Base-by-base conservation (phyloP, 2,329 filamentous ascomycete species). In the Botryosphaeria dothidea region DNA sequence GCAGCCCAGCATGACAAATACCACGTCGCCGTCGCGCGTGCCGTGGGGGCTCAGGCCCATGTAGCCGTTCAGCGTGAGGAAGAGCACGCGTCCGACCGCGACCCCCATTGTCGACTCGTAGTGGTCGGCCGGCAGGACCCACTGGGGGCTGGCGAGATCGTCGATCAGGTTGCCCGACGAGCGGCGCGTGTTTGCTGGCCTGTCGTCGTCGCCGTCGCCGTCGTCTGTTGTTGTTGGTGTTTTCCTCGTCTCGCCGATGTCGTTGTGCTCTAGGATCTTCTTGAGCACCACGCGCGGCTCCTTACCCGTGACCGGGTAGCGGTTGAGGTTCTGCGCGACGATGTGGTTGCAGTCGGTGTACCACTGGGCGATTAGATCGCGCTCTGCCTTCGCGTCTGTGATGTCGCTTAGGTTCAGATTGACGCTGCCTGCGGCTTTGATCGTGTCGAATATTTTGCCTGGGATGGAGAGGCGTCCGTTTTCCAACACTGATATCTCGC, bases 131-230 rank as follows among this genome's bases (percentile, higher is more conserved):
- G 54, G 63, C 23, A 65, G 63, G 23, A 60, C 23, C 43, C 54
- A 51, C 48, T 13, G 45, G 27, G 63, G 63, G 29, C 48, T 65
- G 31, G 63, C 34, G 21, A 65, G 63, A 45, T 65, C 63, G 54
- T 65, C 63, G 54, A 65, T 65, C 63, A 65, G 52, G 31, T 46
- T 65, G 43, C 63, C 63, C 21, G 63, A 65, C 25, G 63, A 57
- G 19, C 62, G 63, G 19, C 54, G 36, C 17, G 29, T 43, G 43
- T 48, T 13, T 19, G 49, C 34, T 11, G 36, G 41, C 27, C 46
- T 43, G 3, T 49, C 19, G 3, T 38, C n/a, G 11, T 25, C 17
- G 19, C 23, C 19, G 6, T 7, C 25, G 49, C n/a, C 8, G 27
- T 34, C n/a, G n/a, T n/a, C n/a, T 54, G 51, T 38, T 38, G 31